Base-by-base conservation (phyloP, 257 asterid genomes). In the Solanum sejunctum region DNA sequence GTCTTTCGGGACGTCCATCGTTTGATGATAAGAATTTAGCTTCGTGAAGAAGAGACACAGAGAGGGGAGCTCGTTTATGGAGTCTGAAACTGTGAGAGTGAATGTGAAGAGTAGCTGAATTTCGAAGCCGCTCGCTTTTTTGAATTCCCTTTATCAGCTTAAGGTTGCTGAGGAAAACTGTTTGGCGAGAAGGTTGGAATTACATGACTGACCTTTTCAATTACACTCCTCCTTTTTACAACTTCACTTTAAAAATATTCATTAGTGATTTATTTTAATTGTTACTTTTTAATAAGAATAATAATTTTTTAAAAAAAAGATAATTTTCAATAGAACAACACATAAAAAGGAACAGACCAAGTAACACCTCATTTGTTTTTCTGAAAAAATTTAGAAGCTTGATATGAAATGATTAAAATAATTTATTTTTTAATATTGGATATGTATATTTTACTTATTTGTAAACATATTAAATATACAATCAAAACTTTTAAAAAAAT, bases 1-100 rank as follows among this genome's bases (percentile, higher is more conserved):
- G 90, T 94, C 99, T 85, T 88, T 94, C 8, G 98, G 95, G 3
- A 93, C 95, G 87, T 94, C 98, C 98, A 94, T 94, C 45, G 26
- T 7, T 39, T 39, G 80, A 36, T 61, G 82, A 77, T 23, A 63
- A 51, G 60, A 55, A 45, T 21, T 66, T 18, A 32, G 73, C 4
- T 66, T 66, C n/a, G 6, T 28, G 20, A 64, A 64, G 71, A 64
- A 26, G 73, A 66, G 72, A 26, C 2, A 26, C 12, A 64, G 45
- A 28, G 49, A 28, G 21, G 6, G 45, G 18, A 71, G 80, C 17
- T 41, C 55, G 79, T 13, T 16, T 5, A 72, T 45, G 52, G 56
- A 45, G 58, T 45, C 41, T 45, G 57, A 23, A n/a, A 73, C 56
- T 41, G 79, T 71, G 57, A 10, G 26, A 5, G 55, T 20, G 57